Evolutionary conservation across 148 eudicot genomes (phyloP).

Genomic region (Camellia granthamiana): DNA sequence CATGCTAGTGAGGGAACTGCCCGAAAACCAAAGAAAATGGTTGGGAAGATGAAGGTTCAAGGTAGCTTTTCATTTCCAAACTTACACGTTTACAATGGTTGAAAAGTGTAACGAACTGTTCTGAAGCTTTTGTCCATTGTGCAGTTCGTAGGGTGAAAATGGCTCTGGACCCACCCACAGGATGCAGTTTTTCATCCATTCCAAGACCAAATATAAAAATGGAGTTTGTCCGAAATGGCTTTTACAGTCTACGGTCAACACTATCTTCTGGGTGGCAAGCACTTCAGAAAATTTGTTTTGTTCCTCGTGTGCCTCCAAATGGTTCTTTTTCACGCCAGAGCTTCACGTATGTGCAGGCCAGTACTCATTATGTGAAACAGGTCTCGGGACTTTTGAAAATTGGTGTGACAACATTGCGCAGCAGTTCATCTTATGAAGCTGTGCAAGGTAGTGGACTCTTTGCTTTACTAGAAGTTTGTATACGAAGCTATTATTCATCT

Average conservation of each 20-base stretch:
- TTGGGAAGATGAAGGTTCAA: constrained; percentile 95
- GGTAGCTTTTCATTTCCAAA: constrained; percentile 36
- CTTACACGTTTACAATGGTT: not conserved
- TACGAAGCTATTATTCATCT: not conserved
- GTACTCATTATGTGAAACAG: constrained; percentile 78
- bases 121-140: constrained; percentile 18
- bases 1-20: constrained; percentile 53
- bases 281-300: constrained; percentile 52
- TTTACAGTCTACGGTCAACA: constrained; percentile 46
- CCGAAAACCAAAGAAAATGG: constrained; percentile 74
- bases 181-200: constrained; percentile 65
- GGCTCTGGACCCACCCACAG: constrained; percentile 79
- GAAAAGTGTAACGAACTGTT: not conserved
- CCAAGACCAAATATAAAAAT: constrained; percentile 54
- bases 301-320: constrained; percentile 53
- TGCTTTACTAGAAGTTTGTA: not conserved
- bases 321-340: constrained; percentile 79
- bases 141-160: constrained; percentile 88
- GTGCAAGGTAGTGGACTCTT: constrained; percentile 49
- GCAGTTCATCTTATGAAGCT: constrained; percentile 62
- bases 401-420: constrained; percentile 75
- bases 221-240: constrained; percentile 44
- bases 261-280: constrained; percentile 77
- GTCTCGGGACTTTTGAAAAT: constrained; percentile 85
- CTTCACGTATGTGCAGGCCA: constrained; percentile 78